Base-by-base conservation (phyloP, 805 yeast species). In the Priceomyces carsonii region DNA sequence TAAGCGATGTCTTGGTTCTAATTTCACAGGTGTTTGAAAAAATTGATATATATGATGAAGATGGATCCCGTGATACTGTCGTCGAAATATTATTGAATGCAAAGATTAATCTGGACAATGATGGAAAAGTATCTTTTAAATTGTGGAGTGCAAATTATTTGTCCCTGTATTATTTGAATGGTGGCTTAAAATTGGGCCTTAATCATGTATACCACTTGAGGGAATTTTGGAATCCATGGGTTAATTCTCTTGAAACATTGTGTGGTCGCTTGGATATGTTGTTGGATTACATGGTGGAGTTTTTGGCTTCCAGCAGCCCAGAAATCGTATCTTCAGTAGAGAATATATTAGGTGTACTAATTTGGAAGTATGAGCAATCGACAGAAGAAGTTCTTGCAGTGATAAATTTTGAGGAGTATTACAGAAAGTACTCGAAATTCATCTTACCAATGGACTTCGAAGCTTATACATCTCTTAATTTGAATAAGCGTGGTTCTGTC, bases 321-420 rank as follows among this genome's bases (percentile, higher is more conserved):
- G 45, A 48, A 8, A 55, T 44, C 14, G 8, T 23, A 13, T 5
- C n/a, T 23, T 29, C 33, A 12, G 15, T 13, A 15, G 77, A 75
- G 25, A 41, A 66, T 3, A 48, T 70, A 5, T 26, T 70, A 6
- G 77, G 79, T 1, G 64, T 57, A 7, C 47, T 73, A 12, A 40
- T 70, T 1, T 44, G 55, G 38, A 58, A 54, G 18, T 55, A 49
- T 35, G 40, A 46, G n/a, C 29, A 35, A 23, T 48, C 33, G 8
- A 40, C 20, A 7, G 35, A 12, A 10, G 57, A 52, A 18, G 38
- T 56, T 1, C 25, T 21, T 9, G 51, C 52, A 21, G 48, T 42
- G 35, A 14, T 65, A 3, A 46, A 59, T 6, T 55, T 57, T 35
- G 46, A 49, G 5, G 19, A 16, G 1, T 25, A 53, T 18, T 42